phyloP scores from a whole-genome alignment of 176 grass and related monocot species.

The Ensete glaucum region DNA sequence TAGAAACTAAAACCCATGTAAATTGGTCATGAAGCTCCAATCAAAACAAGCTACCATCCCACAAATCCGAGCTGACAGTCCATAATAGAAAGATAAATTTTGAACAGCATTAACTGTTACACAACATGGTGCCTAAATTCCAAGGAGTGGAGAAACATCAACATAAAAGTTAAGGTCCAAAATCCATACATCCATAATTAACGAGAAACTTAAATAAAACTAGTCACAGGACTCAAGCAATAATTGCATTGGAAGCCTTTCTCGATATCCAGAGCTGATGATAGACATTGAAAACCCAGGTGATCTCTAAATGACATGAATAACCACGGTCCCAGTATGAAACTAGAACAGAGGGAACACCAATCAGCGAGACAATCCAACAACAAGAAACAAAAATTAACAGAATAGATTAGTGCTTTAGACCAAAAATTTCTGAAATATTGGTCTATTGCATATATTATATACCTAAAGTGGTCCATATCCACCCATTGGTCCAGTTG shows the following conservation, averaged over 20 bases:
- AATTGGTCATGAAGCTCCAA: neutral
- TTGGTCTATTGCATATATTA: neutral
- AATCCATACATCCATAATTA: slow-evolving; percentile 1
- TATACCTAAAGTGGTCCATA: slow-evolving; percentile 82
- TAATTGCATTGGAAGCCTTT: slow-evolving; percentile 57
- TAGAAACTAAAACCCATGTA: slow-evolving; percentile 69
- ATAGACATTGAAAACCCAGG: slow-evolving; percentile 78
- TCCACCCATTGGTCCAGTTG: slow-evolving; percentile 57
- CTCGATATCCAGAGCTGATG: slow-evolving; percentile 57
- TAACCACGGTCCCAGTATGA: slow-evolving; percentile 60
- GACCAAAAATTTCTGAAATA: neutral
- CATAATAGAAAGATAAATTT: slow-evolving; percentile 7
- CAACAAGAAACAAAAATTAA: neutral
- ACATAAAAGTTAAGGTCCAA: neutral
- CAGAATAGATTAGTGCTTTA: neutral
- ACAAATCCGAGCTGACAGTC: slow-evolving; percentile 1
- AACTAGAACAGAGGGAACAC: slow-evolving; percentile 51
- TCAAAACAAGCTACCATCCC: neutral
- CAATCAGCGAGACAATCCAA: slow-evolving; percentile 37
- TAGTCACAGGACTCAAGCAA: neutral
- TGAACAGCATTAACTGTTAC: neutral
- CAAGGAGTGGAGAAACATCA: neutral
- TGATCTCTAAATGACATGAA: slow-evolving; percentile 72
- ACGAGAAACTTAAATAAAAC: neutral
- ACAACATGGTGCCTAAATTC: neutral